Evolutionary conservation across 805 yeast genomes (phyloP).

Genomic region (Metschnikowia colocasiae): DNA sequence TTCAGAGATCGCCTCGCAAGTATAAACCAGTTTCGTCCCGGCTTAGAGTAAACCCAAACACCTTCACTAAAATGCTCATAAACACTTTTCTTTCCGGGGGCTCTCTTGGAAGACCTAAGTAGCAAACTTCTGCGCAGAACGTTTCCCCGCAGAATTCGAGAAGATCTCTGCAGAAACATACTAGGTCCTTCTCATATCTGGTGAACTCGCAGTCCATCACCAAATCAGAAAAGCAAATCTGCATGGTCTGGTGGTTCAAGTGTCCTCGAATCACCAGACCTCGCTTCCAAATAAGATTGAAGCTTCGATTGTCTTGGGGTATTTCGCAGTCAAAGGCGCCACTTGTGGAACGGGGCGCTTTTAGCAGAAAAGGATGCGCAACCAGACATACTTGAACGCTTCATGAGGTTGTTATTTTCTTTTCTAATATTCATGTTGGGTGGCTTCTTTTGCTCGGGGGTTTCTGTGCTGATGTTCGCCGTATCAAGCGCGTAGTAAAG

Average conservation of each 20-base stretch:
- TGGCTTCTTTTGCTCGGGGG: neutral
- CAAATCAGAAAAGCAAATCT: neutral
- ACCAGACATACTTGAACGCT: neutral
- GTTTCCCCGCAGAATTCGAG: conserved; percentile 2
- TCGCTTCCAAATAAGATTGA: neutral
- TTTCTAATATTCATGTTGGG: neutral
- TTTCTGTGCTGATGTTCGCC: neutral
- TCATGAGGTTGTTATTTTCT: neutral
- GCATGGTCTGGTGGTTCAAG: neutral
- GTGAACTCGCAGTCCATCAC: neutral
- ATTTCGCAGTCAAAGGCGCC: conserved; percentile 33
- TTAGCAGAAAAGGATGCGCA: neutral
- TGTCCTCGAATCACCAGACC: neutral
- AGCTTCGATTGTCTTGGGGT: conserved; percentile 4
- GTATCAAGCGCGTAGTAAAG: neutral
- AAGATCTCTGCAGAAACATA: conserved; percentile 2
- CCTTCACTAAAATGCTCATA: conserved; percentile 8
- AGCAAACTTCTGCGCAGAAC: neutral
- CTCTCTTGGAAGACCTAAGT: conserved; percentile 10
- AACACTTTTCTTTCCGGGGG: neutral
- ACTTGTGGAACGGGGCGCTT: conserved; percentile 14
- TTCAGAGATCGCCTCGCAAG: conserved; percentile 1
- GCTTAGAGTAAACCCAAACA: neutral
- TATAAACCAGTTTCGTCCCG: neutral
- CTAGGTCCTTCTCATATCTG: neutral